These are phyloP conservation scores for Thymus mandschuricus DNA, from an alignment of 257 asterid species.

Conservation along the genomic window DNA sequence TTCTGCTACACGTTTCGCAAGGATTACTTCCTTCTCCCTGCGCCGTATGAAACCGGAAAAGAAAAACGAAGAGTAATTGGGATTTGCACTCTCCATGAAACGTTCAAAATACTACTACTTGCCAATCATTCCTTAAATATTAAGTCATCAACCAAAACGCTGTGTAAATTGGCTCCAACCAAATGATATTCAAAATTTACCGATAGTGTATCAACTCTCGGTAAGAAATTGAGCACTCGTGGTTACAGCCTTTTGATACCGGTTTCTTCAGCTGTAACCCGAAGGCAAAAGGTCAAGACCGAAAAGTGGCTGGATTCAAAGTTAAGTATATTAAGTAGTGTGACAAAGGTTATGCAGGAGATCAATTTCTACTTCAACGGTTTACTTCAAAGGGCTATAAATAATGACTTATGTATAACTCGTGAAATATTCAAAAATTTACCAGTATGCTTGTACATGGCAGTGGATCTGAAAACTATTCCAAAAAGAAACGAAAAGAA, in stretches of 20 bases:
- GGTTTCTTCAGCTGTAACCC: constrained; percentile 29
- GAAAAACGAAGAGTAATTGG: constrained; percentile 54
- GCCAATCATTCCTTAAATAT: constrained; percentile 18
- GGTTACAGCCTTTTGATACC: constrained; percentile 14
- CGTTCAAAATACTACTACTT: constrained; percentile 22
- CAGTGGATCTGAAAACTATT: constrained; percentile 40
- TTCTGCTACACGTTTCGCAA: constrained; percentile 48
- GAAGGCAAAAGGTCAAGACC: constrained; percentile 9
- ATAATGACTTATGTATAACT: constrained; percentile 25
- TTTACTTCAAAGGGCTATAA: background rate
- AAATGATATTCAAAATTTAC: background rate
- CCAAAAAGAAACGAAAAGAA: constrained; percentile 38
- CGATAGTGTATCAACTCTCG: background rate
- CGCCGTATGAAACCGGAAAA: constrained; percentile 52
- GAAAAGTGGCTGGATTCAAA: constrained; percentile 27
- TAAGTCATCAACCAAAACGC: constrained; percentile 31
- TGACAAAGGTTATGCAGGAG: constrained; percentile 8
- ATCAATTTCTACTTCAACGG: constrained; percentile 5
- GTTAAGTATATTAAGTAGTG: background rate
- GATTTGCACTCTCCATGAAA: constrained; percentile 47
- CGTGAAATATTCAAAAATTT: constrained; percentile 33
- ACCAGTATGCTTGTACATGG: constrained; percentile 43
- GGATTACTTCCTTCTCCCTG: constrained; percentile 66
- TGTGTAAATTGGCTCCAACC: constrained; percentile 10
- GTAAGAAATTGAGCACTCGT: constrained; percentile 16